Evolutionary conservation across 768 basidiomycete genomes (phyloP), one percentile per base, ranked within the genome.

Genomic region (Russula olivacea): DNA sequence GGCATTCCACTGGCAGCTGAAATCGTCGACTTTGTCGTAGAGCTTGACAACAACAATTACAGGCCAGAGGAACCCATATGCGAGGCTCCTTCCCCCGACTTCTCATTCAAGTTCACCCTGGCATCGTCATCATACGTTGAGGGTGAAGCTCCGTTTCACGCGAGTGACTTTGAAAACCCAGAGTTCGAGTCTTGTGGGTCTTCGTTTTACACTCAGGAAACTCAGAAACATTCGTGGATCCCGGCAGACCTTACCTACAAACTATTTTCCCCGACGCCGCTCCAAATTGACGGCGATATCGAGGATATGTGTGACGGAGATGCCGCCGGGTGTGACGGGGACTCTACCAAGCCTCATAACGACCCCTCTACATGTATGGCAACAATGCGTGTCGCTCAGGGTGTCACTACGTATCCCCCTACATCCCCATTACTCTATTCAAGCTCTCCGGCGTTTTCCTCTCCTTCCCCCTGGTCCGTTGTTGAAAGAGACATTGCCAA

Each of bases 401-500:
- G 51, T 47, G 23, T 25, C 14, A 21, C 32, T 23, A 56, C 56
- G 1, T 50, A 21, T 25, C 48, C 61, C 30, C 56, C 61, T 9
- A 58, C 61, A 4, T 57, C 61, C 15, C 58, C 56, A 11, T 43
- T 63, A 21, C 58, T 57, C 15, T 32, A 52, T 25, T 63, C 62
- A 3, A 25, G n/a, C 19, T 45, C 52, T 17, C 59, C 62, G 17
- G 49, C 45, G 14, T 15, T 49, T 48, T 54, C 58, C 38, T 32
- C 38, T 21, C 38, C 36, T 19, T 55, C 62, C 30, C 58, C 58
- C n/a, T 21, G 8, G 25, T 48, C 38, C 23, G 9, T 32, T n/a
- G 52, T 12, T 14, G 62, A 63, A 28, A 17, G 58, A 59, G 14
- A 25, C n/a, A 11, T 59, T 30, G 15, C 47, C 21, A n/a, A 25